These are phyloP conservation scores for Botrytis squamosa DNA, from an alignment of 2,329 filamentous ascomycete genomes.

Conservation along the genomic window DNA sequence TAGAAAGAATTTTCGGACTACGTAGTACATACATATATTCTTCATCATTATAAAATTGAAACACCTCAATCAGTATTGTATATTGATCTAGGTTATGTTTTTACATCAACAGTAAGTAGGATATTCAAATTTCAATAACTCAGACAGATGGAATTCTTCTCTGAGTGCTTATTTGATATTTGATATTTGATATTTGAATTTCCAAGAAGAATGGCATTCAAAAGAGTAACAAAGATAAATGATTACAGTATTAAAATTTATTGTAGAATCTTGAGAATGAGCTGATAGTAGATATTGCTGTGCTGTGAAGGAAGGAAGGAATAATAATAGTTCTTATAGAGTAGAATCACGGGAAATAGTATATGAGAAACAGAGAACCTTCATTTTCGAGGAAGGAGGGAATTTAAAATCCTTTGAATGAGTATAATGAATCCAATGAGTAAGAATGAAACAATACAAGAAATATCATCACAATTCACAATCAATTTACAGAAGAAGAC, in stretches of 20 bases:
- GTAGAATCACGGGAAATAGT: background rate
- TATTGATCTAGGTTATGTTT: too few relatives aligned
- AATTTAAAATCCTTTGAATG: background rate
- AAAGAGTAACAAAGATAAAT: background rate
- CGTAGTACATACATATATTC: too few relatives aligned
- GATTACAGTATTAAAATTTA: fast-evolving
- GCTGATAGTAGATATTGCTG: background rate
- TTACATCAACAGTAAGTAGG: too few relatives aligned
- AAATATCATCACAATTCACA: background rate
- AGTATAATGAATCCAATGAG: background rate
- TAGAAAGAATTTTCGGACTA: too few relatives aligned
- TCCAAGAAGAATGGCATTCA: background rate
- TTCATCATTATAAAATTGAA: too few relatives aligned
- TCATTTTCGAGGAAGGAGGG: background rate
- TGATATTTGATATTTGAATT: background rate
- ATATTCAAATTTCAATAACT: background rate
- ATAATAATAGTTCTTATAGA: background rate
- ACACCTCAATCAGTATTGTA: too few relatives aligned
- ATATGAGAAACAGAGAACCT: background rate
- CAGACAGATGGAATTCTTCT: fast-evolving
- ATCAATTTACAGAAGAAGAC: background rate
- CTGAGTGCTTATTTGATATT: too few relatives aligned
- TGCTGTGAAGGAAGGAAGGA: background rate
- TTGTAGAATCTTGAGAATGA: background rate
- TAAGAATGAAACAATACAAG: background rate